Evolutionary conservation across 768 basidiomycete genomes (phyloP).

Genomic region (Xerocomus potaroensis): DNA sequence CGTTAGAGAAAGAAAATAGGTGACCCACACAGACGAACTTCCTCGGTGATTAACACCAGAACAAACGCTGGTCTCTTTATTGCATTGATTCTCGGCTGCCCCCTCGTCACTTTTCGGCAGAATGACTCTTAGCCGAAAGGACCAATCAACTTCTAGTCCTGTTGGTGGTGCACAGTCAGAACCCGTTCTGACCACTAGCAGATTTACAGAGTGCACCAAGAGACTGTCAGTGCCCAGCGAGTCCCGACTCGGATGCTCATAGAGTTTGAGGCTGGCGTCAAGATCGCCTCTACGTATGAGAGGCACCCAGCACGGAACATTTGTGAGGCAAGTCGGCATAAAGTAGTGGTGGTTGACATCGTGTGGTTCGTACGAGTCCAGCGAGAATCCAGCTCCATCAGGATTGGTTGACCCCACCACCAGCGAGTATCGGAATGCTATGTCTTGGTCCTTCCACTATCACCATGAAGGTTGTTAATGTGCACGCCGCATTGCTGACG

Average conservation of each 20-base stretch:
- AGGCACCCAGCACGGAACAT: constrained; percentile 1
- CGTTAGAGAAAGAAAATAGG: background rate
- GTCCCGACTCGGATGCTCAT: too few species aligned
- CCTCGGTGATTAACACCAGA: constrained; percentile 8
- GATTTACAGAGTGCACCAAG: too few species aligned
- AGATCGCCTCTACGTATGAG: constrained; percentile 5
- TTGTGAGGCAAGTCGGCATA: constrained; percentile 1
- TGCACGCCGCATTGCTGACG: constrained; percentile 8
- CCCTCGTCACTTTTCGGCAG: too few species aligned
- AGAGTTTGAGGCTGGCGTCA: constrained; percentile 6
- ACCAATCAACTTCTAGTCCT: too few species aligned
- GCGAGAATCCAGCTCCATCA: background rate
- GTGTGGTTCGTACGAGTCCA: constrained; percentile 18
- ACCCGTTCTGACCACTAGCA: too few species aligned
- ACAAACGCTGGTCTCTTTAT: background rate
- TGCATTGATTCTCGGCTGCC: background rate
- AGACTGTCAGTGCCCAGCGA: too few species aligned
- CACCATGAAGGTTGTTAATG: constrained; percentile 3
- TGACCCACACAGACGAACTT: constrained; percentile 1
- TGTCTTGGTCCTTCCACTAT: constrained; percentile 6
- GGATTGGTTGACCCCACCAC: background rate
- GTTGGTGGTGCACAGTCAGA: too few species aligned
- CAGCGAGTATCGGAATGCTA: background rate
- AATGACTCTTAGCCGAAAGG: too few species aligned
- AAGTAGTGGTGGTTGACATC: too few species aligned